Conservation (phyloP, 2,329 filamentous ascomycete genomes). For the Trichophyton simii region DNA sequence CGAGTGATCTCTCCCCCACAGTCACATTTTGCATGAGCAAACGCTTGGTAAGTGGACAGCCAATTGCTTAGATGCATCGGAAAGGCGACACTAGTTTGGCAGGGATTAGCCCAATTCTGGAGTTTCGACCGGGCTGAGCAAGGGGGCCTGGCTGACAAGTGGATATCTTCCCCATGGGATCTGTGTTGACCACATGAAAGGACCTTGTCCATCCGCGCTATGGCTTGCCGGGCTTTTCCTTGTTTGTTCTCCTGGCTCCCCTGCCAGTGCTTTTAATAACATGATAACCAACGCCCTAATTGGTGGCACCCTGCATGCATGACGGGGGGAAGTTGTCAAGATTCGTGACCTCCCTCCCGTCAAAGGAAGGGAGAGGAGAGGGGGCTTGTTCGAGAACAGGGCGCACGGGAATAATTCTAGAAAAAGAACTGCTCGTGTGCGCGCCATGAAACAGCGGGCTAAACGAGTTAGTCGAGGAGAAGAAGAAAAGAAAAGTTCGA, state of each 20-base stretch:
- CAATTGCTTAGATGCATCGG: neutral
- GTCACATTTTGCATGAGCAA: neutral
- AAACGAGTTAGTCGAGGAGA: neutral
- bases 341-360: neutral
- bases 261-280: neutral
- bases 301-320: conserved; percentile 1
- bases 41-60: neutral
- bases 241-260: neutral
- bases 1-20: neutral
- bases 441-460: neutral
- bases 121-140: conserved; percentile 1
- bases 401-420: neutral
- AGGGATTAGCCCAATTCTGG: conserved; percentile 1
- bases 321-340: neutral
- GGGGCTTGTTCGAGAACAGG: neutral
- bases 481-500: neutral
- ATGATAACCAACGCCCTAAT: neutral
- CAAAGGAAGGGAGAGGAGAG: neutral
- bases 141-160: neutral
- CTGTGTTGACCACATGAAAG: neutral
- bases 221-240: neutral
- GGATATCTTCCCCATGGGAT: neutral
- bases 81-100: neutral
- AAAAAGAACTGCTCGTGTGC: neutral
- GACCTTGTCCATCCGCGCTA: neutral